Evolutionary conservation across 2,329 filamentous ascomycete genomes (phyloP), one percentile per base, ranked within the genome.

Genomic region (Endoconidiophora laricicola): DNA sequence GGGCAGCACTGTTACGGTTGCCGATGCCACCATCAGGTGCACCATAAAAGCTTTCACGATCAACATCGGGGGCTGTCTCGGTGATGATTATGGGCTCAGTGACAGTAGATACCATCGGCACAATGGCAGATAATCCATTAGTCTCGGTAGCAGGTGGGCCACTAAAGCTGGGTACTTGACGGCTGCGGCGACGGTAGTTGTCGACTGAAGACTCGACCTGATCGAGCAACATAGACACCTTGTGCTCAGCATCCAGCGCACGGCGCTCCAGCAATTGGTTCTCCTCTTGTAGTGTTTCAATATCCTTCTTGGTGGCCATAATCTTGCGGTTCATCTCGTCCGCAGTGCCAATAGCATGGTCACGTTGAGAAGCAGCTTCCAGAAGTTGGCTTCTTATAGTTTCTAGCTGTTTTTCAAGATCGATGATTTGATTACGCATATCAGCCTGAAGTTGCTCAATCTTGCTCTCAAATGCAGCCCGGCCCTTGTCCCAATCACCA

Each of bases 181-280:
- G 73, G 57, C 76, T 81, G 53, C 76, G 86, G 39, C 91, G 83
- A 50, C 91, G 83, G 65, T 96, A 96, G 62, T 85, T 94, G 65
- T 91, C 88, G 14, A 98, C 91, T 3, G 86, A 94, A 39, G 80
- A 79, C 64, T 94, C 90, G 37, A 98, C 88, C 61, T 96, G 90
- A 62, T 96, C 87, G 10, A 98, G 78, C 46, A 98, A 78, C 59
- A 94, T 76, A 29, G 85, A 86, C 20, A 98, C 91, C 60, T 94
- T 94, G 56, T 85, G 80, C 67, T 98, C 91, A 1, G 91, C 91
- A 62, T 95, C 90, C 47, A 78, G 72, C 4, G 88, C 90, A 41
- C 90, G 83, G 57, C 79, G 78, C 62, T 96, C 88, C 3, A 98
- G 76, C 36, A 81, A 68, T 0, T 69, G 65, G 59, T 96, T 94